Base-by-base conservation (phyloP, 2,329 filamentous ascomycete species). In the Aspergillus fijiensis region DNA sequence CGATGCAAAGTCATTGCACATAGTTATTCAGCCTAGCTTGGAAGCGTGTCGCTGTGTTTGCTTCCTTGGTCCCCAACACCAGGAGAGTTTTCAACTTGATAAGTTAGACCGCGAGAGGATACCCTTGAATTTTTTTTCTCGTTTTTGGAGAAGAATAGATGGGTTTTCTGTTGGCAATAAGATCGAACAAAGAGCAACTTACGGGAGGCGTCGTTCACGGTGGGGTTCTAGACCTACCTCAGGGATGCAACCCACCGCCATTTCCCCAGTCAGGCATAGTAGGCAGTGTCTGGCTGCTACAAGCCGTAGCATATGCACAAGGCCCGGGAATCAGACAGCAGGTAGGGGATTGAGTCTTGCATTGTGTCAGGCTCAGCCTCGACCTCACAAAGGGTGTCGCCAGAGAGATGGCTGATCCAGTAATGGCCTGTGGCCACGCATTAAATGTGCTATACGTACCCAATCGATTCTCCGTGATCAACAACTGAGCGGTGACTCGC, bases 401-500 rank as follows among this genome's bases (percentile, higher is more conserved):
- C 39, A 16, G 39, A 45, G 39, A 16, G 39, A 45, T 45, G 14
- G 39, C 39, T 16, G 39, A 19, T 16, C 39, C 39, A 45, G 39
- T 16, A n/a, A 16, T 7, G 16, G 16, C 16, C 39, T n/a, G 39
- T 19, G 39, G 16, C 39, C n/a, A 45, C 2, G 16, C 39, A 19
- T 45, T 45, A 19, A 45, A 45, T 14, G 39, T 45, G 39, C 39
- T 45, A 45, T 45, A 45, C 3, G 39, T 45, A 45, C 39, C 39
- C 39, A 29, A 55, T 55, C 25, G 48, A 55, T 50, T 55, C 57
- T 59, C 29, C 35, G 29, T 51, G 39, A 42, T 55, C 57, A 63
- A 60, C 57, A 59, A 61, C 58, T 58, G 58, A 49, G 61, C 56
- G 62, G 63, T 60, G 58, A 64, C 59, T 58, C 51, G 58, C 63